Evolutionary conservation across 495 filamentous ascomycete species (phyloP).

Genomic region (Copromyces sp.): DNA sequence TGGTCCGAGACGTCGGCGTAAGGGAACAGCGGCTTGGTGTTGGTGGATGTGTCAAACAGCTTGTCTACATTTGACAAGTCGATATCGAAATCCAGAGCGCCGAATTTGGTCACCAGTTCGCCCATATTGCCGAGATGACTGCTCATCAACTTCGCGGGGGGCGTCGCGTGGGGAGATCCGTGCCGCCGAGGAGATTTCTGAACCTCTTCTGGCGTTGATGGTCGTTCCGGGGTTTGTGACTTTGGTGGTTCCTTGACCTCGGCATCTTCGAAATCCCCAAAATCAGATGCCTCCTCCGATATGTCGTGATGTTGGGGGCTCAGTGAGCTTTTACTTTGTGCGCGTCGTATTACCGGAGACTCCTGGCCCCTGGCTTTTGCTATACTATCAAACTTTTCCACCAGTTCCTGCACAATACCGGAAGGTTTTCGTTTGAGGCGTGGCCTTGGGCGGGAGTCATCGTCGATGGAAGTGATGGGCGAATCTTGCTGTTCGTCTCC

Average conservation of each 20-base stretch:
- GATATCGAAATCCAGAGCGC: slow-evolving; percentile 25
- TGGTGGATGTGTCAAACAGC: slow-evolving; percentile 23
- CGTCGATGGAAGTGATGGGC: slow-evolving; percentile 45
- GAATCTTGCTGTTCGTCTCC: slow-evolving; percentile 34
- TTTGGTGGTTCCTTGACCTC: slow-evolving; percentile 20
- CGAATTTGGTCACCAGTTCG: slow-evolving; percentile 20
- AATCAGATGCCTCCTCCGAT: slow-evolving; percentile 30
- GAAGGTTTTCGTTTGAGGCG: slow-evolving; percentile 21
- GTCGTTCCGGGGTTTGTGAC: neutral
- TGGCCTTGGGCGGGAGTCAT: slow-evolving; percentile 29
- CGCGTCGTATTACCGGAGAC: slow-evolving; percentile 3
- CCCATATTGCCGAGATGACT: neutral
- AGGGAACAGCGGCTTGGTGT: neutral
- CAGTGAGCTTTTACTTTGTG: slow-evolving; percentile 8
- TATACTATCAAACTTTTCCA: slow-evolving; percentile 36
- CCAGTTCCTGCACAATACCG: slow-evolving; percentile 37
- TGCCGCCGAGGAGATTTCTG: neutral
- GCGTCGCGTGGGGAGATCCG: neutral
- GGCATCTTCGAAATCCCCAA: slow-evolving; percentile 45
- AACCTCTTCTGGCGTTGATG: neutral
- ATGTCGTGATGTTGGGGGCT: slow-evolving; percentile 3
- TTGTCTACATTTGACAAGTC: slow-evolving; percentile 34
- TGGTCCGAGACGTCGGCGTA: slow-evolving; percentile 21
- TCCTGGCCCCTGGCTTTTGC: slow-evolving; percentile 28
- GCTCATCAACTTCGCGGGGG: neutral